Evolutionary conservation across 1,284 basidiomycete species (phyloP), one percentile per base, ranked within the genome.

Genomic region (Moesziomyces sp.): DNA sequence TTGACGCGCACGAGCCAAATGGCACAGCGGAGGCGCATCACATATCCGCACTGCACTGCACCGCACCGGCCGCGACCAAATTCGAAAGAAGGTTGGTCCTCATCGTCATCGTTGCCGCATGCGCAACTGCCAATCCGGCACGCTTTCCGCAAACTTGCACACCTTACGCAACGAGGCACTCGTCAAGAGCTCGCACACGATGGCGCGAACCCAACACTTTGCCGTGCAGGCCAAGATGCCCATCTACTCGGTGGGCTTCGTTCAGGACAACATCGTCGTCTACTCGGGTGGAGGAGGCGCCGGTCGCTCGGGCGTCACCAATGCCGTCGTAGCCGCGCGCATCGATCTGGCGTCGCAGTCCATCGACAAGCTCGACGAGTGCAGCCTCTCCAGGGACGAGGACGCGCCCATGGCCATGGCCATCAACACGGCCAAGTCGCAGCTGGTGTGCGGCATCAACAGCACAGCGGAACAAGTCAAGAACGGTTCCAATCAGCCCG

Each of bases 371-470:
- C 66, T 74, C 10, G 67, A 72, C 30, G 68, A 80, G 23, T 45
- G 80, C 46, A 74, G 59, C 30, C 76, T 83, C 19, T 74, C 74
- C 10, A 30, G 74, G 16, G 72, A 81, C 24, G 81, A 83, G 46
- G 82, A 83, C 53, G 82, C 82, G 28, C 82, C 82, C 2, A 83
- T 83, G 81, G 75, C 78, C 46, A 59, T 83, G 58, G 63, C 80
- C 11, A 63, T 81, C 54, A 67, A 80, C 51, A 19, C 50, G 13
- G 42, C 58, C 16, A 62, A 62, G 24, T 43, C 48, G 1, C 58
- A 67, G 26, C 52, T 83, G 34, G 68, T 83, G 13, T 73, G 70
- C 46, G 82, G 78, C 21, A 78, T 83, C 68, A 83, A 83, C 68
- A 74, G 67, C 26, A 30, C 54, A 2, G 71, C 65, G 0, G 62